Percentiles rank a stretch among this genome's conserved stretches.
These are phyloP conservation scores for Syzygium grande DNA, from an alignment of 345 rosid species.

Conservation along the genomic window DNA sequence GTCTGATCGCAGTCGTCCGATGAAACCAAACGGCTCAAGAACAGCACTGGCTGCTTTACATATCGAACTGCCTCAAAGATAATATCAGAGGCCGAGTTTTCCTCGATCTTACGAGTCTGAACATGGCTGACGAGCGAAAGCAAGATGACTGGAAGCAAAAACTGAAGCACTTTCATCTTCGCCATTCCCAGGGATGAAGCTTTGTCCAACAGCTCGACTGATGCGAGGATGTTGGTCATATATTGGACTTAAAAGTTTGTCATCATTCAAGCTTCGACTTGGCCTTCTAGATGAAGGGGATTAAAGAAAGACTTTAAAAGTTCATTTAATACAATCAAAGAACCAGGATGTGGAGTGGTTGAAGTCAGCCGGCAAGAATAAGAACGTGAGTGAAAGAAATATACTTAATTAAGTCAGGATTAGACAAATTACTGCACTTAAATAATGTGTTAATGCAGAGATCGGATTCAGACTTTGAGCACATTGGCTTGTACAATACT, in stretches of 20 bases:
- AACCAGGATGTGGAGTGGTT: background rate
- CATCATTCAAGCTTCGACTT: background rate
- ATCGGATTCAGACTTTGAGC: background rate
- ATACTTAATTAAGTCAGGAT: background rate
- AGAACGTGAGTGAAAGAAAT: background rate
- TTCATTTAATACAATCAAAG: background rate
- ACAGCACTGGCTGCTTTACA: background rate
- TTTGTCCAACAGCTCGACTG: background rate
- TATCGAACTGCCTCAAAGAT: background rate
- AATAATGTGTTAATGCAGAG: background rate
- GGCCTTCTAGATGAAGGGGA: background rate
- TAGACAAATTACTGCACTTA: background rate
- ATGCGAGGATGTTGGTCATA: background rate
- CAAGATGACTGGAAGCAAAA: background rate
- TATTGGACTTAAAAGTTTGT: background rate
- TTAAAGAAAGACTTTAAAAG: background rate
- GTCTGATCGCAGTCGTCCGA: conserved; percentile 25
- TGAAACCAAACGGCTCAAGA: background rate
- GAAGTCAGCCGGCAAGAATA: background rate
- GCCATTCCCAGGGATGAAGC: background rate
- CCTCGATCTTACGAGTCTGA: background rate
- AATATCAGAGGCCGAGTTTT: background rate
- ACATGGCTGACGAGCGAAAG: background rate
- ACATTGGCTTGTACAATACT: background rate
- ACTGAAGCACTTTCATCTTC: background rate